These are phyloP conservation scores for Podochytrium sp. DNA, from an alignment of 192 early-diverging fungal species.

Conservation along the genomic window DNA sequence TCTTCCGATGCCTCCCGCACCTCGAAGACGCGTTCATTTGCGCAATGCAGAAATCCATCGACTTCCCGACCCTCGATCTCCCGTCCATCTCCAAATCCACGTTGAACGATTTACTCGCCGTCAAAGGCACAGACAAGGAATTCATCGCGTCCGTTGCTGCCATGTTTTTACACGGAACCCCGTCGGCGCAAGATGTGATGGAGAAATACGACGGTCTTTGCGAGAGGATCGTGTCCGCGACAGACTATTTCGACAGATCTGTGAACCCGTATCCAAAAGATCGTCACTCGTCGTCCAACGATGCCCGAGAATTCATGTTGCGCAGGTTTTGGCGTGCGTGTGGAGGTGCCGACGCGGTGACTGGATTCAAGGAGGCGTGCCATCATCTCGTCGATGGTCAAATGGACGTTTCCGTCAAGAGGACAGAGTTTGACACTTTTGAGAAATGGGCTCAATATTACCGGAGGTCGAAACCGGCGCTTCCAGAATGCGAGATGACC, in stretches of 20 bases:
- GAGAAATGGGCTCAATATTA: not conserved
- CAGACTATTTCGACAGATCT: not conserved
- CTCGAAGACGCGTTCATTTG: not conserved
- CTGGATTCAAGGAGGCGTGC: not conserved
- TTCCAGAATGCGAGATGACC: not conserved
- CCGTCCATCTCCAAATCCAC: not conserved
- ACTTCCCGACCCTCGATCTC: not conserved
- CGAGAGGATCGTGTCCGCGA: not conserved
- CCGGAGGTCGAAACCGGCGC: not conserved
- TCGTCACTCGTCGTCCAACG: no score
- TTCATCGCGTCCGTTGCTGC: not conserved
- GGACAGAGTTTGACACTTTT: not conserved
- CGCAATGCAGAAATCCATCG: not conserved
- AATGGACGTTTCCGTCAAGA: not conserved
- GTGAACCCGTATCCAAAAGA: no score
- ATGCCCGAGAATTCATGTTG: not conserved
- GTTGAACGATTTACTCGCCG: not conserved
- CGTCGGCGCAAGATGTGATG: not conserved
- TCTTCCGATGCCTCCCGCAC: slow-evolving; percentile 1
- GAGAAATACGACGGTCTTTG: not conserved
- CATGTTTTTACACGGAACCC: not conserved
- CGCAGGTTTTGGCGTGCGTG: not conserved
- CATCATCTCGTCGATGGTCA: not conserved
- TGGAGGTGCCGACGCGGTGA: not conserved
- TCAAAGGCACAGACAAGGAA: not conserved